Conservation (phyloP, 768 basidiomycete species). For the Phaffia tasmanica region DNA sequence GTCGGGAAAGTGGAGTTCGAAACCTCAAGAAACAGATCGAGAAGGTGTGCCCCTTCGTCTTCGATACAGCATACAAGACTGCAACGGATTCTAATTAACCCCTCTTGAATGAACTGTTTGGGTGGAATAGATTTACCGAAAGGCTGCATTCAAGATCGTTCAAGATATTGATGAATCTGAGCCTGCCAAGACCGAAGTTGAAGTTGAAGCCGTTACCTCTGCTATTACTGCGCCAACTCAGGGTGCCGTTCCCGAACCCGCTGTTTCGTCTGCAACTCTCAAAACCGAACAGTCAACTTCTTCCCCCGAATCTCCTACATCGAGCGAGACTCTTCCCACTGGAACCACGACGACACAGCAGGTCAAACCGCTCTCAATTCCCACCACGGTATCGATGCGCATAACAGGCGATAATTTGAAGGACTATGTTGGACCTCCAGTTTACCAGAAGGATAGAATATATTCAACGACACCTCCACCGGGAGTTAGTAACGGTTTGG, state of each 20-base stretch:
- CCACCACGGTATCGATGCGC: constrained; percentile 60
- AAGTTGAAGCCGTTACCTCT: constrained; percentile 28
- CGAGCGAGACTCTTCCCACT: constrained; percentile 7
- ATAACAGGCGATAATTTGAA: constrained; percentile 81
- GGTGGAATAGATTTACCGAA: constrained; percentile 70
- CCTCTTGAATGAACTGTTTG: background rate
- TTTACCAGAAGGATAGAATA: constrained; percentile 85
- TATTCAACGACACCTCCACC: constrained; percentile 69
- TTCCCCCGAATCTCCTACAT: background rate
- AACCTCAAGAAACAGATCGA: constrained; percentile 98
- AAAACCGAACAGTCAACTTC: background rate
- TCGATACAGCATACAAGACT: background rate
- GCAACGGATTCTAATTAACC: background rate
- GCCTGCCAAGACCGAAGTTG: constrained; percentile 35
- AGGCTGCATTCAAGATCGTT: constrained; percentile 84
- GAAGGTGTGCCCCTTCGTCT: constrained; percentile 50
- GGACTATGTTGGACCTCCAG: constrained; percentile 80
- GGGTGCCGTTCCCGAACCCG: constrained; percentile 30
- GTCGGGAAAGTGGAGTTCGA: constrained; percentile 90
- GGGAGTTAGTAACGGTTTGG: constrained; percentile 88
- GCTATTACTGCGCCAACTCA: constrained; percentile 31
- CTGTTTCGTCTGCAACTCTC: constrained; percentile 8
- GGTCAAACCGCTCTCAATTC: constrained; percentile 62
- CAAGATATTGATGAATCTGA: constrained; percentile 59
- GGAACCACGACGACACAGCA: constrained; percentile 16